A percentile compares a stretch with the other conserved stretches of the same genome.
Conservation (phyloP, 495 filamentous ascomycete species). For the Paragyromitra xinjiangensis region DNA sequence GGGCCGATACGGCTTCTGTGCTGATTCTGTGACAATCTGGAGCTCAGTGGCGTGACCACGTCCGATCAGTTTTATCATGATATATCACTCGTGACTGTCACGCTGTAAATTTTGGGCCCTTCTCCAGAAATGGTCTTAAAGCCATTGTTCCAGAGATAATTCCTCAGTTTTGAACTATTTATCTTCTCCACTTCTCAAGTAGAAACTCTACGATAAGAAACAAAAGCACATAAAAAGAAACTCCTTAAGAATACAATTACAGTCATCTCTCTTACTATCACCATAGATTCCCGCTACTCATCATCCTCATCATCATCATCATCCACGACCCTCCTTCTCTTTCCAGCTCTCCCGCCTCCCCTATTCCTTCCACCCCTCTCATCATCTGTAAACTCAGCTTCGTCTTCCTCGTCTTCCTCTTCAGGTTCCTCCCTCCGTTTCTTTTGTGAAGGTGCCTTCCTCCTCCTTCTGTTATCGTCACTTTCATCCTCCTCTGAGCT, state of each 20-base stretch:
- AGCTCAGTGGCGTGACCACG: not conserved
- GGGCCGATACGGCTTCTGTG: not conserved
- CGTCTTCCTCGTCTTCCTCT: conserved; percentile 54
- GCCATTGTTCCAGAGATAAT: conserved; percentile 3
- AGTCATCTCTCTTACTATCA: not conserved
- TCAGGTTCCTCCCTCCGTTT: conserved; percentile 53
- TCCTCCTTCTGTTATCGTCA: conserved; percentile 54
- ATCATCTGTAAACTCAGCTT: conserved; percentile 55
- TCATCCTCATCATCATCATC: conserved; percentile 55
- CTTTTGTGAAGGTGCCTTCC: conserved; percentile 42
- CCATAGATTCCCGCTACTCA: conserved; percentile 32
- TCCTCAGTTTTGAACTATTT: conserved; percentile 11
- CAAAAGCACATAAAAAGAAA: conserved; percentile 16
- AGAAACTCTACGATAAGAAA: conserved; percentile 6
- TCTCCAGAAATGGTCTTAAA: not conserved
- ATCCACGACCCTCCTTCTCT: conserved; percentile 53
- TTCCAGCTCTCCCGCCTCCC: conserved; percentile 38
- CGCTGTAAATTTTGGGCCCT: not conserved
- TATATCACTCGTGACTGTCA: conserved; percentile 6
- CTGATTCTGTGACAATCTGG: not conserved
- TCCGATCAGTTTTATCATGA: not conserved
- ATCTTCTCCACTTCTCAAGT: not conserved
- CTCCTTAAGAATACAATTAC: conserved; percentile 43
- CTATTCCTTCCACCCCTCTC: conserved; percentile 39
- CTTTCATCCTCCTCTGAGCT: conserved; percentile 68